A percentile compares a stretch with the other conserved stretches of the same genome.
Evolutionary conservation across 2,329 filamentous ascomycete genomes (phyloP).

Genomic region (Dothideomycetes sp.): DNA sequence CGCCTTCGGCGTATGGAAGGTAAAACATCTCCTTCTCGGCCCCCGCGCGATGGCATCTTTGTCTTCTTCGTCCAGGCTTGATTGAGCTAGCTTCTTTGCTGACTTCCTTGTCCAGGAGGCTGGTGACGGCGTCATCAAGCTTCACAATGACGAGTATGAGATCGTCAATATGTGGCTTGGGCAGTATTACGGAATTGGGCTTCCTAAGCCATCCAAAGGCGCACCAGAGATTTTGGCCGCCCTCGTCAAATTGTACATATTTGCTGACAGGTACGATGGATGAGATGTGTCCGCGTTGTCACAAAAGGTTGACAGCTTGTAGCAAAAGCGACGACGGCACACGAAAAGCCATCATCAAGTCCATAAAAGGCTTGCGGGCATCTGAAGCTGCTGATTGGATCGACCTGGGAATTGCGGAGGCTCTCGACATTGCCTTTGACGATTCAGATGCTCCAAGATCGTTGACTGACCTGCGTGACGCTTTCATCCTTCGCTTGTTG

Average conservation of each 20-base stretch:
- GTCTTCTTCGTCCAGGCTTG: too few relatives aligned
- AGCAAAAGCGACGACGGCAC: background rate
- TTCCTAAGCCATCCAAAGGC: background rate
- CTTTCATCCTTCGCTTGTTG: background rate
- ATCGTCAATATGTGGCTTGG: background rate
- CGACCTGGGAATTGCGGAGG: background rate
- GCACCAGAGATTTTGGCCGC: background rate
- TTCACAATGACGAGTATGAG: background rate
- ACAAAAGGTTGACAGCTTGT: background rate
- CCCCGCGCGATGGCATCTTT: too few relatives aligned
- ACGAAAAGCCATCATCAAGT: background rate
- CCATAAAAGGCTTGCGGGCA: too few relatives aligned
- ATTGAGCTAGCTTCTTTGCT: background rate
- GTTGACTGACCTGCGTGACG: background rate
- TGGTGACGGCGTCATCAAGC: background rate
- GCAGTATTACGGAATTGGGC: background rate
- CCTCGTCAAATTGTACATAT: background rate
- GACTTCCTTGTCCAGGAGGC: background rate
- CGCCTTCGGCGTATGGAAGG: background rate
- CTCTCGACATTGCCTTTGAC: background rate
- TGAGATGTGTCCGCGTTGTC: background rate
- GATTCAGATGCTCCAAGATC: background rate
- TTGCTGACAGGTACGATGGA: background rate
- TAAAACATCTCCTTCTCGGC: background rate
- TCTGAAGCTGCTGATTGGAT: background rate